Base-by-base conservation (phyloP, 2,329 filamentous ascomycete species). In the Aspergillus latus region DNA sequence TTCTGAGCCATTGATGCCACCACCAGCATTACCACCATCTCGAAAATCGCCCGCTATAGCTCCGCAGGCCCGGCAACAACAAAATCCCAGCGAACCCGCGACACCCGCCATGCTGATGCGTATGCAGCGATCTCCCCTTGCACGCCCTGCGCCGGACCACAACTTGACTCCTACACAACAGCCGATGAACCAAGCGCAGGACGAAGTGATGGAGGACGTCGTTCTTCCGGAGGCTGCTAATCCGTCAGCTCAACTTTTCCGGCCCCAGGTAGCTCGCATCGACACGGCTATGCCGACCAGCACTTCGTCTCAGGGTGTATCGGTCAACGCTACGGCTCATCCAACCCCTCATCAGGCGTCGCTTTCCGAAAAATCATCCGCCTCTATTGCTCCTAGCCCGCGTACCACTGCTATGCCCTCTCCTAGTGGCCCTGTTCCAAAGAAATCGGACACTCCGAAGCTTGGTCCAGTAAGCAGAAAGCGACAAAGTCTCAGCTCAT, bases 31-130 rank as follows among this genome's bases (percentile, higher is more conserved):
- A 36, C 78, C 78, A 13, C 64, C 69, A 26, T 67, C 73, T 9
- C 69, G 71, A 30, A 75, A 66, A 56, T 79, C 77, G 13, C 75
- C 76, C 13, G 66, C 67, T 28, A 71, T 76, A 21, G 56, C 62
- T 28, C 69, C 73, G 1, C 72, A 74, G 54, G 53, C 57, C 30
- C 49, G 64, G 16, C 62, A 70, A 49, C 37, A 36, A 53, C 60
- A 69, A 47, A 59, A 59, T 50, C 60, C 65, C 28, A 64, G 84
- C 47, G 75, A 86, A 51, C 89, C 90, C 9, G 92, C 90, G 1
- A 96, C 92, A 0, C 92, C 92, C 0, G 90, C 92, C 7, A 96
- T 92, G 5, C 76, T 96, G 57, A 96, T 97, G 89, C 88, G 85
- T 65, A 80, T 93, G 43, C 81, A 65, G 51, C 82, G 82, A 60